A percentile compares a stretch with the other conserved stretches of the same genome.
Conservation (phyloP, 2,329 filamentous ascomycete species). For the Emergomyces pasteurianus region DNA sequence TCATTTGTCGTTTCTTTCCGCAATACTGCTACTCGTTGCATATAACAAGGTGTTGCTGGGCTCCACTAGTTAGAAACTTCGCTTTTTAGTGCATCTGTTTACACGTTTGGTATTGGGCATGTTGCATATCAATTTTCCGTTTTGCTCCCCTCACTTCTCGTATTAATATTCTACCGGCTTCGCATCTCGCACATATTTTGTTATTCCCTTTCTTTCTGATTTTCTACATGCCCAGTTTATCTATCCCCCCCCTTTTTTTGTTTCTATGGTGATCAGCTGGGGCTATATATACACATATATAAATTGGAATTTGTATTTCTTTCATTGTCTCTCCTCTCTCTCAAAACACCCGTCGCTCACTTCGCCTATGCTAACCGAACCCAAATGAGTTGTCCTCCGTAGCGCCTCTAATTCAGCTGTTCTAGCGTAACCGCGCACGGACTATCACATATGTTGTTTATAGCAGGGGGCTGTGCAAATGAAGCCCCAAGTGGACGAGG, state of each 20-base stretch:
- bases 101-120: not conserved
- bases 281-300: not conserved
- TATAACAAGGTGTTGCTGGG: not conserved
- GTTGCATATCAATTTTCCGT: not conserved
- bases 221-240: not conserved
- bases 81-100: not conserved
- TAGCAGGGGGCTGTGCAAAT: not conserved
- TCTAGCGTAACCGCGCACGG: not conserved
- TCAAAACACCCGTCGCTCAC: not conserved
- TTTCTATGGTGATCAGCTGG: not conserved
- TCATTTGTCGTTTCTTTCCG: not conserved
- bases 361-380: not conserved
- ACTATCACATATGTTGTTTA: not conserved
- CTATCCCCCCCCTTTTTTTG: not conserved
- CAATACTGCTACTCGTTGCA: not conserved
- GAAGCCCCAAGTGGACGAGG: not conserved
- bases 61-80: not conserved
- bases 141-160: not conserved
- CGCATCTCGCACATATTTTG: not conserved
- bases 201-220: not conserved
- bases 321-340: not conserved
- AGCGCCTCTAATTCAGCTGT: not conserved
- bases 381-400: not conserved
- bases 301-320: not conserved
- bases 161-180: too few species aligned